Evolutionary conservation across 2,329 filamentous ascomycete species (phyloP).

Genomic region (Pseudogymnoascus sp.): DNA sequence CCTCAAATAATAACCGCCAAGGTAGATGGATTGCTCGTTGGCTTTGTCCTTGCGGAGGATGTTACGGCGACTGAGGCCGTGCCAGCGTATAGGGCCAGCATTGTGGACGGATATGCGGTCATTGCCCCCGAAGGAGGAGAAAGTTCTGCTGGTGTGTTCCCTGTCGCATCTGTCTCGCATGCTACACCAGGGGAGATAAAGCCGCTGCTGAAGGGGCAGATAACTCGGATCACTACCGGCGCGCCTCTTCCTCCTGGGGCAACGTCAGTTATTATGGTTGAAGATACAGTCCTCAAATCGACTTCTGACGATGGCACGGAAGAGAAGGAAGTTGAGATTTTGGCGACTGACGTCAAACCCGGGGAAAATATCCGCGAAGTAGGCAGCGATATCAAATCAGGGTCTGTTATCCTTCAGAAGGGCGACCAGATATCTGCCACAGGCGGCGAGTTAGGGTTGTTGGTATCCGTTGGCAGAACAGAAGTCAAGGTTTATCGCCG

Average conservation of each 20-base stretch:
- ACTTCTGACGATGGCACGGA: constrained; percentile 74
- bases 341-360: constrained; percentile 64
- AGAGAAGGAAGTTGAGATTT: constrained; percentile 80
- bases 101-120: constrained; percentile 92
- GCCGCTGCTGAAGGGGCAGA: constrained; percentile 61
- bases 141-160: constrained; percentile 70
- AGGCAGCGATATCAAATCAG: constrained; percentile 74
- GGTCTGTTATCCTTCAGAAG: constrained; percentile 61
- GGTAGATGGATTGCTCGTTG: constrained; percentile 61
- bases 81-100: constrained; percentile 89
- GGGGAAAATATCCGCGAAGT: constrained; percentile 88
- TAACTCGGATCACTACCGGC: constrained; percentile 89
- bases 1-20: constrained; percentile 49
- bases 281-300: constrained; percentile 73
- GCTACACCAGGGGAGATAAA: constrained; percentile 64
- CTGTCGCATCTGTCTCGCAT: constrained; percentile 79
- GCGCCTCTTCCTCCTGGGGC: constrained; percentile 83
- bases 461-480: constrained; percentile 73
- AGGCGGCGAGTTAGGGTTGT: constrained; percentile 83
- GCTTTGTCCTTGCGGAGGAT: constrained; percentile 73
- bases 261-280: constrained; percentile 92
- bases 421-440: constrained; percentile 79
- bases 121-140: constrained; percentile 53
- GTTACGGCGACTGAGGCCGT: constrained; percentile 75
- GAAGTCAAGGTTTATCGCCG: constrained; percentile 66